Evolutionary conservation across 768 basidiomycete genomes (phyloP), one percentile per base, ranked within the genome.

Genomic region (Holtermanniella nyarrowii): DNA sequence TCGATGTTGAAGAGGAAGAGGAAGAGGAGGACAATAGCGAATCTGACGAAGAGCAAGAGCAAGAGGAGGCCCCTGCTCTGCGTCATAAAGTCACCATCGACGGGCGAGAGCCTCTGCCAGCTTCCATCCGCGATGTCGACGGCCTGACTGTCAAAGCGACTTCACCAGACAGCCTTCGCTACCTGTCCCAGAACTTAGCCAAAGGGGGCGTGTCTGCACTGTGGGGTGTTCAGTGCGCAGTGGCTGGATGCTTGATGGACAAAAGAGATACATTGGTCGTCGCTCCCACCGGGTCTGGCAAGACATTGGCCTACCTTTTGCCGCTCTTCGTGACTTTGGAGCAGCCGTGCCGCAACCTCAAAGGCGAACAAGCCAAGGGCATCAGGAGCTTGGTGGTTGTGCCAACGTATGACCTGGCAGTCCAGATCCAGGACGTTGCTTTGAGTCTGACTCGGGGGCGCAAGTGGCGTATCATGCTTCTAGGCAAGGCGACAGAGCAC

Each of bases 241-340:
- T 70, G 3, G 47, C 52, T 5, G 66, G 70, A 0, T 58, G 58
- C 22, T 11, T 69, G 24, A 39, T 72, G 3, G 58, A 54, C 41
- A 55, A 75, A 55, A 82, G 86, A 52, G 93, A 99, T 71, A 76
- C 95, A 21, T 83, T 86, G 48, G 93, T 91, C 24, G 85, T 97
- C 18, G 95, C 95, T 0, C 95, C 95, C 0, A 99, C 95, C 4
- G 95, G 95, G 46, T 91, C 88, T 10, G 95, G 95, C 54, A 99
- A 99, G 75, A 99, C 95, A 0, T 76, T 96, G 4, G 80, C 90
- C 0, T 99, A 96, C 71, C 76, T 95, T 13, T 73, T 95, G 14
- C 91, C 95, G 0, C 76, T 88, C 21, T 78, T 97, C 53, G 74
- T 73, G 16, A 49, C 52, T 11, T 63, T 73, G 1, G 43, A 48